Evolutionary conservation across 345 rosid species (phyloP), one percentile per base, ranked within the genome.

Genomic region (Angophora floribunda): DNA sequence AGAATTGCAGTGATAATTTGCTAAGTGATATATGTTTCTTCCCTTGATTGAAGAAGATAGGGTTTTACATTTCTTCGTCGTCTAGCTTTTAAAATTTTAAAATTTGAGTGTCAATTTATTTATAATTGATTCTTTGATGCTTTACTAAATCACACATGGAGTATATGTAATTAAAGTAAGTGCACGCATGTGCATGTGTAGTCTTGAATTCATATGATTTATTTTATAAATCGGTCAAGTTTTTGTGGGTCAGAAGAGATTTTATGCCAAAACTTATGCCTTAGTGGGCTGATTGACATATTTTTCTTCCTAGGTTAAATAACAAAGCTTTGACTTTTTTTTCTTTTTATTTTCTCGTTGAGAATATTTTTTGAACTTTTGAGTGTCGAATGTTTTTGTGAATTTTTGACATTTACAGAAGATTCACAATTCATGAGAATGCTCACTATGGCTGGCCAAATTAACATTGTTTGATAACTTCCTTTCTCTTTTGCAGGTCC

Each of bases 401-500:
- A 36, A 36, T 36, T 36, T 36, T 36, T 36, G 41, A 36, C 41
- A 36, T 36, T 36, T 36, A 36, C 41, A 36, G 41, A 36, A 36
- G 41, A 36, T 36, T 36, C 41, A 75, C 45, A 75, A 36, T 13
- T 75, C 13, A 1, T 36, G 47, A 75, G 49, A 36, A 75, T 5
- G 82, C 47, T 36, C 7, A 19, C 47, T 75, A 75, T 75, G 47
- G 47, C 82, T 14, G 3, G 75, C 52, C 22, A 67, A 70, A 57
- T 19, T 36, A 57, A 53, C 49, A 32, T 49, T 1, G 22, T 26
- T 55, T 21, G 22, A 88, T 82, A 28, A 47, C 80, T 30, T 85
- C 44, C 24, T 85, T n/a, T 44, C 65, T 88, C 30, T 65, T 51
- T 13, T 94, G 89, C 90, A 97, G 99, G 98, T 86, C 92, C 96